These are phyloP conservation scores for Fomitopsis palustris DNA, from an alignment of 1,284 basidiomycete genomes.

Conservation along the genomic window DNA sequence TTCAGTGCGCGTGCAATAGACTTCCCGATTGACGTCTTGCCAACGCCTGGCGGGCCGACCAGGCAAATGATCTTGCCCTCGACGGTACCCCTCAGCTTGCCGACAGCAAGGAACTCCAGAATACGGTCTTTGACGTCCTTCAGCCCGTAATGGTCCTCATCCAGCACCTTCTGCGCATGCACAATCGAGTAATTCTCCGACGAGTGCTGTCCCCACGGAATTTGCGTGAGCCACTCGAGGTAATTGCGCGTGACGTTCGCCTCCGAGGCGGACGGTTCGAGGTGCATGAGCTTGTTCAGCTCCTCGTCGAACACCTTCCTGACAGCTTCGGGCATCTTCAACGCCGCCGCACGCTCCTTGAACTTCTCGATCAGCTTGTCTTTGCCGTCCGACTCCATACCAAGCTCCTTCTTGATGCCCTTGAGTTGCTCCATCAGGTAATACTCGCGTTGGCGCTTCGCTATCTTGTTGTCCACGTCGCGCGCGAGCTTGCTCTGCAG, in stretches of 20 bases:
- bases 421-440: slow-evolving; percentile 99
- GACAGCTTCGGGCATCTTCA: slow-evolving; percentile 93
- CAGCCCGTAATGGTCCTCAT: slow-evolving; percentile 96
- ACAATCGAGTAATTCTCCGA: slow-evolving; percentile 90
- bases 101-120: slow-evolving; percentile 96
- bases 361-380: slow-evolving; percentile 98
- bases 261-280: slow-evolving; percentile 93
- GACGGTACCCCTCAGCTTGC: slow-evolving; percentile 95
- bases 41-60: slow-evolving; percentile 95
- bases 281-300: slow-evolving; percentile 84
- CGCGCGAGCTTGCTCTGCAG: slow-evolving; percentile 92
- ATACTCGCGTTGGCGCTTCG: slow-evolving; percentile 95
- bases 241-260: slow-evolving; percentile 97
- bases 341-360: slow-evolving; percentile 79
- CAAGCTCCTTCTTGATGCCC: slow-evolving; percentile 98
- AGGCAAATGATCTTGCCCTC: slow-evolving; percentile 98
- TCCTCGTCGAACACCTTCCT: slow-evolving; percentile 98
- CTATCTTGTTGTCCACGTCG: slow-evolving; percentile 96
- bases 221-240: slow-evolving; percentile 94
- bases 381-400: slow-evolving; percentile 96
- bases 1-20: slow-evolving; percentile 87
- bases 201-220: slow-evolving; percentile 97
- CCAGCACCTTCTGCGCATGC: slow-evolving; percentile 83
- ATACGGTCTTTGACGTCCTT: slow-evolving; percentile 97
- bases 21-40: slow-evolving; percentile 94